A percentile compares a stretch with the other conserved stretches of the same genome.
Conservation (phyloP, 225 moss, liverwort and hornwort species). For the Marchantia paleacea region DNA sequence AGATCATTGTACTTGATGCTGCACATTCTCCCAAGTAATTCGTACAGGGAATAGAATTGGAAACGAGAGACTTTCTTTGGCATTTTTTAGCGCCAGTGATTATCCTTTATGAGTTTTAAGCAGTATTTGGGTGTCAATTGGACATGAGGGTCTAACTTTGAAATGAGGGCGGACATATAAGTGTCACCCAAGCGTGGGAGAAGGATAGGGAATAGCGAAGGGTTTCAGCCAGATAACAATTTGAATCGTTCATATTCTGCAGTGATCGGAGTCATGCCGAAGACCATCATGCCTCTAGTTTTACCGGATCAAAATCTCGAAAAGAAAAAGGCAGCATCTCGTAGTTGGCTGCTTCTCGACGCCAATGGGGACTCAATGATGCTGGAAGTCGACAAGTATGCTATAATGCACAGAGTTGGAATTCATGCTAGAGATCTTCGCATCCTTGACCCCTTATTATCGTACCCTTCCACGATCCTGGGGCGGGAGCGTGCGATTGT, state of each 20-base stretch:
- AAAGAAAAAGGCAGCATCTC: conserved; percentile 82
- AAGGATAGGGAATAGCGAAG: not conserved
- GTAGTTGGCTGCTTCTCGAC: conserved; percentile 91
- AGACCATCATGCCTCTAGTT: conserved; percentile 31
- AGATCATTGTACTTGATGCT: too few relatives aligned
- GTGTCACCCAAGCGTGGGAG: not conserved
- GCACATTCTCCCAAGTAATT: too few relatives aligned
- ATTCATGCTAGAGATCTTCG: conserved; percentile 98
- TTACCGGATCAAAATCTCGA: conserved; percentile 43
- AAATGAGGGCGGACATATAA: not conserved
- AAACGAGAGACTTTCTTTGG: too few relatives aligned
- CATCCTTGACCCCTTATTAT: conserved; percentile 89
- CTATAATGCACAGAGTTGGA: conserved; percentile 96
- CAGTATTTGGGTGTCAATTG: too few relatives aligned
- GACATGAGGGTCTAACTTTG: too few relatives aligned
- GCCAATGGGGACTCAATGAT: conserved; percentile 68
- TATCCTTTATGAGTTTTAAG: too few relatives aligned
- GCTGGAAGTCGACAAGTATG: conserved; percentile 96
- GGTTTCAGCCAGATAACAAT: not conserved
- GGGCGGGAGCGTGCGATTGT: conserved; percentile 99
- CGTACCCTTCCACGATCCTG: conserved; percentile 95
- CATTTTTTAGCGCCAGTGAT: too few relatives aligned
- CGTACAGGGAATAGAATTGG: too few relatives aligned
- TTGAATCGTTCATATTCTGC: conserved; percentile 7
- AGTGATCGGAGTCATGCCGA: conserved; percentile 40